Evolutionary conservation across 208 protist genomes (phyloP).

Genomic region (Leishmania arabica): DNA sequence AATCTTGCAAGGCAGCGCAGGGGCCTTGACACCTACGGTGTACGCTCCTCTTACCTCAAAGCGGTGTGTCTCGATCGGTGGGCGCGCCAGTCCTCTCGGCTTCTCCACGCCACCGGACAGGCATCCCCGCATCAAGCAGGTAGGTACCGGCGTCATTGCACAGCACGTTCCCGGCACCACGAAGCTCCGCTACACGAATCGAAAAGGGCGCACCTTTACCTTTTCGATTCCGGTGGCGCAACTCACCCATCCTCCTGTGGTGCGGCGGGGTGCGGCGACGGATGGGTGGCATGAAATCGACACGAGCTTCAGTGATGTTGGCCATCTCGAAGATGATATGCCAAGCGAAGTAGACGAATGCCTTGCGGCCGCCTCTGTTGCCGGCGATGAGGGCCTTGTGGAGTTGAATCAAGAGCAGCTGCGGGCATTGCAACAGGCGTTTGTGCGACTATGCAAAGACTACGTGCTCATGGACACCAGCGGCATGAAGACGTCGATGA

Average conservation of each 20-base stretch:
- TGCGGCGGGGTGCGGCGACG: slow-evolving; percentile 35
- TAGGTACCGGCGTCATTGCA: slow-evolving; percentile 28
- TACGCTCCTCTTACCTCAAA: neutral
- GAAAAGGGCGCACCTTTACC: slow-evolving; percentile 77
- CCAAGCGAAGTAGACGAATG: slow-evolving; percentile 71
- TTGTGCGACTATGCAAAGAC: slow-evolving; percentile 70
- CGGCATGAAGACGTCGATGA: slow-evolving; percentile 79
- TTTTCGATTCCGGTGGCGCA: slow-evolving; percentile 82
- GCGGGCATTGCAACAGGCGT: slow-evolving; percentile 34
- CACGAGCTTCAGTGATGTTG: slow-evolving; percentile 79
- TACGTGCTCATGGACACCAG: slow-evolving; percentile 87
- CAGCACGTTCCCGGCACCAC: slow-evolving; percentile 81
- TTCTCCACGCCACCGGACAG: slow-evolving; percentile 43
- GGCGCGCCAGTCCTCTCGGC: slow-evolving; percentile 32
- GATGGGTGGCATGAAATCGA: slow-evolving; percentile 74
- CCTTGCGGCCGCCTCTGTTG: slow-evolving; percentile 21
- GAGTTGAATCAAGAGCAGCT: slow-evolving; percentile 32
- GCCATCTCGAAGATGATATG: slow-evolving; percentile 85
- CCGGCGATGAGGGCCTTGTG: slow-evolving; percentile 12
- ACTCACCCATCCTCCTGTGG: slow-evolving; percentile 73
- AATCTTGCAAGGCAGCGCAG: neutral
- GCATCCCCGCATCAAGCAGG: slow-evolving; percentile 67
- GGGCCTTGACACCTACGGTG: neutral
- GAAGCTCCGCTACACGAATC: slow-evolving; percentile 86
- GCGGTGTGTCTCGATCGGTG: slow-evolving; percentile 16